phyloP scores from a whole-genome alignment of 169 alveolate species.

The Plasmodium vivax region DNA sequence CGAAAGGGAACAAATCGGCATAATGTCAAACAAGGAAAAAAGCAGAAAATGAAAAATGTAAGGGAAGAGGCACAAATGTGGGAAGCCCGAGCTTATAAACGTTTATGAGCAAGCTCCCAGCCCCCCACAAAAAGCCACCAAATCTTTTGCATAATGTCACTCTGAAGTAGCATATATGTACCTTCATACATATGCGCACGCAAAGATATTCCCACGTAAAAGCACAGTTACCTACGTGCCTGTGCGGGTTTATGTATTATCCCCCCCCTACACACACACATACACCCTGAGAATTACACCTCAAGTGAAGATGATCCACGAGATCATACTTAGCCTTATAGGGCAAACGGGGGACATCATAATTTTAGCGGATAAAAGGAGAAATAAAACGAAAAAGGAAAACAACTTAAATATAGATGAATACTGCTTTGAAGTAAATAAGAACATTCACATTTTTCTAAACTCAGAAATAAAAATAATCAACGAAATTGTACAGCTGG shows the following conservation, averaged over 20 bases:
- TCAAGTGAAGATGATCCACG: conserved; percentile 78
- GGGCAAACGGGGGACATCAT: conserved; percentile 83
- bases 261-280: neutral
- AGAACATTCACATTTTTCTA: conserved; percentile 76
- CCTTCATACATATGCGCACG: neutral
- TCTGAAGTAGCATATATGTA: neutral
- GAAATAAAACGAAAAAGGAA: conserved; percentile 56
- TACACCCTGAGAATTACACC: neutral
- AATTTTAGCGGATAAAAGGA: conserved; percentile 49
- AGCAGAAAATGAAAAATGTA: neutral
- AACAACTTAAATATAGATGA: conserved; percentile 69
- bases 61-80: neutral
- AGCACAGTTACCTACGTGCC: neutral
- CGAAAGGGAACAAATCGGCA: neutral
- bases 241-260: neutral
- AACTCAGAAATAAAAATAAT: conserved; percentile 75
- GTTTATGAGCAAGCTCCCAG: neutral
- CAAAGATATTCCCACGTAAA: neutral
- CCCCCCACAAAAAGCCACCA: neutral
- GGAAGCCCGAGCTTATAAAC: neutral
- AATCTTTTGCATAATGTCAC: neutral
- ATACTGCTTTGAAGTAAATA: conserved; percentile 75
- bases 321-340: conserved; percentile 78
- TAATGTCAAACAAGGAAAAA: neutral
- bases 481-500: conserved; percentile 74